A percentile compares a stretch with the other conserved stretches of the same genome.
These are phyloP conservation scores for Acanthamoeba sp. DNA, from an alignment of 208 protist species.

Conservation along the genomic window DNA sequence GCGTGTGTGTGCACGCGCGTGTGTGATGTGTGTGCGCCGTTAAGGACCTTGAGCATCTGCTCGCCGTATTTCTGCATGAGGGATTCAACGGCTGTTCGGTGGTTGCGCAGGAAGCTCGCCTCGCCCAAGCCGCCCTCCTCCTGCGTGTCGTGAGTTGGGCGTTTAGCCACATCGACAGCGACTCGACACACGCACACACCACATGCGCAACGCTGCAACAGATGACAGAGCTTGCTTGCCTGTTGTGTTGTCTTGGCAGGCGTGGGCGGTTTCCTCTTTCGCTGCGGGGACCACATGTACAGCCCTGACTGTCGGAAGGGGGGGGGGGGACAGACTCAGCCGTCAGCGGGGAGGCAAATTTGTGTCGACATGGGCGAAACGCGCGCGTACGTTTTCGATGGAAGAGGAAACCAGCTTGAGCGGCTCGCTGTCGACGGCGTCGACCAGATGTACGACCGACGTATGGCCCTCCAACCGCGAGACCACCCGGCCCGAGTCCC, in stretches of 20 bases:
- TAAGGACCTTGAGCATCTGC: not conserved
- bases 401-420: not conserved
- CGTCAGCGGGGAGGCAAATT: not conserved
- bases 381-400: not conserved
- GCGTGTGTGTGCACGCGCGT: no score
- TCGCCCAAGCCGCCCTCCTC: not conserved
- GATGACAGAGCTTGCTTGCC: no score
- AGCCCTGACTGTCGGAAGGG: not conserved
- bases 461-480: not conserved
- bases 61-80: conserved; percentile 5
- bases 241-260: no score
- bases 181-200: not conserved
- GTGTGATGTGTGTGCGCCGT: no score
- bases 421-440: not conserved
- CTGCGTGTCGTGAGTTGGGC: not conserved
- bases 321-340: not conserved
- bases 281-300: not conserved
- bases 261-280: not conserved
- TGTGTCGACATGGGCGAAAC: no score
- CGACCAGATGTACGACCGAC: not conserved
- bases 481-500: not conserved
- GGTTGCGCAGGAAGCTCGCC: not conserved
- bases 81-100: not conserved
- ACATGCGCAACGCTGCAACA: no score
- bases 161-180: not conserved